Conservation (phyloP, 2,329 filamentous ascomycete species). For the Mycogone perniciosa region DNA sequence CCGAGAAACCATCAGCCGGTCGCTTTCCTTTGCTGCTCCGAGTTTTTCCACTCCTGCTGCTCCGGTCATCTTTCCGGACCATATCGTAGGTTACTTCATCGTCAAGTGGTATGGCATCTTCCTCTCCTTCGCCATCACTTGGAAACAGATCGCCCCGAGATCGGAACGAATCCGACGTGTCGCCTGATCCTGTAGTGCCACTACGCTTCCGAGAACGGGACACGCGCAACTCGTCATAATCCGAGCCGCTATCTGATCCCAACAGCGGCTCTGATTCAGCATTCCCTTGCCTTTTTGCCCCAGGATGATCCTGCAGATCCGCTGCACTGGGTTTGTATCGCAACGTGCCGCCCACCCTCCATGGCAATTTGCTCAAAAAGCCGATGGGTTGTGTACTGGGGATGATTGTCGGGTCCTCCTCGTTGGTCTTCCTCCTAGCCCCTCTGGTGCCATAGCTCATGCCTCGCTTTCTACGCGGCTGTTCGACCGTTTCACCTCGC, state of each 20-base stretch:
- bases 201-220: conserved; percentile 53
- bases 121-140: conserved; percentile 77
- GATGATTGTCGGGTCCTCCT: conserved; percentile 82
- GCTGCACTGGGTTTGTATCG: conserved; percentile 88
- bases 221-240: conserved; percentile 23
- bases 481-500: conserved; percentile 40
- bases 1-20: conserved; percentile 29
- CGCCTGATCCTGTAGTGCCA: conserved; percentile 70
- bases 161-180: conserved; percentile 78
- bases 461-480: conserved; percentile 66
- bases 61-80: conserved; percentile 68
- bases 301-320: conserved; percentile 81
- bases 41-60: conserved; percentile 55
- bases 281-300: conserved; percentile 33
- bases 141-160: conserved; percentile 87
- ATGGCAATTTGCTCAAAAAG: conserved; percentile 77
- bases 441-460: conserved; percentile 85
- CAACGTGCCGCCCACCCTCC: conserved; percentile 73
- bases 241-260: conserved; percentile 26
- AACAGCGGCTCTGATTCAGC: conserved; percentile 68
- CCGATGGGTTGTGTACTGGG: conserved; percentile 79
- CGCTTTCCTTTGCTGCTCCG: conserved; percentile 55
- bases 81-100: conserved; percentile 87
- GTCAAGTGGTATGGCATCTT: conserved; percentile 86
- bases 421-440: conserved; percentile 41